These are phyloP conservation scores for Backusella tarrabulga DNA, from an alignment of 192 early-diverging fungal genomes.

Conservation along the genomic window DNA sequence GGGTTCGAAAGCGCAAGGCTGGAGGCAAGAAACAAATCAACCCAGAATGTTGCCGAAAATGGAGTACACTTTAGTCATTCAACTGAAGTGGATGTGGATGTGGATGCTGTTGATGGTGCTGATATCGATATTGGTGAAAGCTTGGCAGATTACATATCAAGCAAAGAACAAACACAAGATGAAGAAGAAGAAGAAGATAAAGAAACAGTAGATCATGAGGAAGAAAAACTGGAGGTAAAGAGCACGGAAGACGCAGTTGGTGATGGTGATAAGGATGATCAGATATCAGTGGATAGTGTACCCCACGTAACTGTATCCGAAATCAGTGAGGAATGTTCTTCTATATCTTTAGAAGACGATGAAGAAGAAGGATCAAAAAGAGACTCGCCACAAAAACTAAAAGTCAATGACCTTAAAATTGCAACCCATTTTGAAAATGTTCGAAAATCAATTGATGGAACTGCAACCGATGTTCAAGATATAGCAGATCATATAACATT, in stretches of 20 bases:
- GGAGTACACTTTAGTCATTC: neutral
- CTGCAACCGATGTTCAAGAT: conserved; percentile 5
- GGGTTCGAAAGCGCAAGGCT: neutral
- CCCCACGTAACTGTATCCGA: neutral
- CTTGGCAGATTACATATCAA: neutral
- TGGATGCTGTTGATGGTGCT: too few species aligned
- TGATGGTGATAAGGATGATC: neutral
- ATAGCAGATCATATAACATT: conserved; percentile 32
- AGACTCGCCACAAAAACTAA: neutral
- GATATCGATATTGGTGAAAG: neutral
- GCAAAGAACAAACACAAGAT: neutral
- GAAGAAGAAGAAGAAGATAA: neutral
- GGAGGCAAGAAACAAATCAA: neutral
- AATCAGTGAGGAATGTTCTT: neutral
- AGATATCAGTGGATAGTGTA: neutral
- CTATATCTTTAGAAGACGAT: neutral
- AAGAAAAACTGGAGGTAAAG: neutral
- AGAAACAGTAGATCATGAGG: neutral
- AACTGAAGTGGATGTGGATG: neutral
- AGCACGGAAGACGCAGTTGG: neutral
- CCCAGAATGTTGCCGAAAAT: neutral
- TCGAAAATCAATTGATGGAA: conserved; percentile 14
- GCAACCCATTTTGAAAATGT: conserved; percentile 6
- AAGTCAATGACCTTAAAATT: neutral
- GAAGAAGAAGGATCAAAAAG: neutral